Evolutionary conservation across 352 stramenopile species (phyloP).

Genomic region (Phytophthora podocarpi): DNA sequence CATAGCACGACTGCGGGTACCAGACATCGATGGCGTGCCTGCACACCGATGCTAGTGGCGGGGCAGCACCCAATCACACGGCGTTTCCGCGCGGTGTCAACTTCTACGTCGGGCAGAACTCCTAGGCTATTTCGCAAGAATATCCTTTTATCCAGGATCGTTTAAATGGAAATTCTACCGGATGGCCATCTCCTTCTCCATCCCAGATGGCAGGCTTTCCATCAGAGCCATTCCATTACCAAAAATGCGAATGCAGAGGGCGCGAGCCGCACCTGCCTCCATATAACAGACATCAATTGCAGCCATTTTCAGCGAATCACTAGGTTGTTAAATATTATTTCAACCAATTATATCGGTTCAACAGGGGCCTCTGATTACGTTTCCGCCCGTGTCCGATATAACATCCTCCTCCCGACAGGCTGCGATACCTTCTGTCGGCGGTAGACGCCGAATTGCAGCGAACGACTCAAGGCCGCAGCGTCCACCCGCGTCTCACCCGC

Average conservation of each 20-base stretch:
- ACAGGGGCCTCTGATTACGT: conserved; percentile 9
- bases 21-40: too few relatives aligned
- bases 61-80: conserved; percentile 25
- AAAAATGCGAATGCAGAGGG: not conserved
- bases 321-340: not conserved
- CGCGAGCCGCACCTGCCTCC: not conserved
- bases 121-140: not conserved
- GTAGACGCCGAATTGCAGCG: conserved; percentile 36
- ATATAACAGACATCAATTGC: not conserved
- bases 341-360: not conserved
- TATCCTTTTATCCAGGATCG: not conserved
- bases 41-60: conserved; percentile 20
- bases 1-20: too few relatives aligned
- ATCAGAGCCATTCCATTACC: not conserved
- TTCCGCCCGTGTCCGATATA: not conserved
- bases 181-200: not conserved
- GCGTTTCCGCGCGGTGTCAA: conserved; percentile 28
- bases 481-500: too few relatives aligned
- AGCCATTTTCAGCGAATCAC: conserved; percentile 2
- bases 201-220: conserved; percentile 2
- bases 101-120: conserved; percentile 1
- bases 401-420: not conserved
- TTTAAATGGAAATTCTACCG: not conserved
- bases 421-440: conserved; percentile 10
- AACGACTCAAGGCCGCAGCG: conserved; percentile 15